Evolutionary conservation across 2,329 filamentous ascomycete species (phyloP), one percentile per base, ranked within the genome.

Genomic region (Lachnellula suecica): DNA sequence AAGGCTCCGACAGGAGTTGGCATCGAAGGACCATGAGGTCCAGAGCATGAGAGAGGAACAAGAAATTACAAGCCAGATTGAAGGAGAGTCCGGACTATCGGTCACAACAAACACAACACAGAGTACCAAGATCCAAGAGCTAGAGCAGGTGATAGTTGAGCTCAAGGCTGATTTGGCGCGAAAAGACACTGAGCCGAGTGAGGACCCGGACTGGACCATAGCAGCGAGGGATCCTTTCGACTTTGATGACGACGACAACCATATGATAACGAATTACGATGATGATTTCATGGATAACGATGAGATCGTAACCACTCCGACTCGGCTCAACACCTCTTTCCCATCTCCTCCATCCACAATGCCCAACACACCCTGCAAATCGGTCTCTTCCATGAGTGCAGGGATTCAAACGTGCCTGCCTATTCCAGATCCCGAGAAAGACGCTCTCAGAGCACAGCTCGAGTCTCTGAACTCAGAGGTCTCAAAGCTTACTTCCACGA

Each of bases 191-290:
- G 56, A 59, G 22, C 40, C 54, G 17, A 42, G 55, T 9, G 54
- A 58, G 15, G 59, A 63, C 9, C 51, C 53, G 5, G 54, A 83
- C 57, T 84, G 81, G 81, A 78, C 78, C 0, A 52, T 77, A 49
- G 73, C 76, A 0, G 75, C 77, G 0, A 63, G 72, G 0, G 77
- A 81, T 53, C 76, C 77, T 10, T 67, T 65, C 24, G 47, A 65
- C 44, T 60, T 59, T 23, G 59, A 64, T 20, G 59, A 64, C 17
- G 57, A 63, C 31, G 58, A 66, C 11, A 57, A 64, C 8, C 54
- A 63, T 0, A 75, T 76, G 61, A 59, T 58, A 37, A 61, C 57
- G 48, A 59, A 66, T 62, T 61, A 63, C 49, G 56, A 60, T 37
- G 53, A 66, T 29, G 58, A 60, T 37, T 60, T 61, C 23, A 24